A percentile compares a stretch with the other conserved stretches of the same genome.
Conservation (phyloP, 106 monocot genomes). For the Ottelia alismoides region DNA sequence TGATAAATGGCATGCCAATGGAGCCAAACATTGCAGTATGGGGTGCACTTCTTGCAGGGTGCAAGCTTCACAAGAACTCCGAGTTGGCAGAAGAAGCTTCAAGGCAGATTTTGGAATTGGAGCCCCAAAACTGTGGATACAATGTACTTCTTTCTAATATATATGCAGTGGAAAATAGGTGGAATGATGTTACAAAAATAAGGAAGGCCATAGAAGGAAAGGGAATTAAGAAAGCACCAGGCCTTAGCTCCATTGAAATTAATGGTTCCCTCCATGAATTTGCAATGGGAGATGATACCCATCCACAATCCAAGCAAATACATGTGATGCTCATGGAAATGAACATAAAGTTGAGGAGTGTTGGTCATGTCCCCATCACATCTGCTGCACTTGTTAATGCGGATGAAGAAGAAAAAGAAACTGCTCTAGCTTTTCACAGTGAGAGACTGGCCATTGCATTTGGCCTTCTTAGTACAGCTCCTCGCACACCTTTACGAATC, state of each 20-base stretch:
- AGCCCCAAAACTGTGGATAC: constrained; percentile 26
- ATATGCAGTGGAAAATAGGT: constrained; percentile 27
- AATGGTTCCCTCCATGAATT: constrained; percentile 32
- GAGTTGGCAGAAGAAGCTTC: not conserved
- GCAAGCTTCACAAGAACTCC: not conserved
- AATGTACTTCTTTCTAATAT: constrained; percentile 41
- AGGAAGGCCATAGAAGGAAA: constrained; percentile 24
- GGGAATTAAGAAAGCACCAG: constrained; percentile 28
- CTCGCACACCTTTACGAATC: constrained; percentile 26
- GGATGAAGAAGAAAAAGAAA: constrained; percentile 53
- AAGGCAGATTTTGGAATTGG: constrained; percentile 1
- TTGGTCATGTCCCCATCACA: constrained; percentile 33
- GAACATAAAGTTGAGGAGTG: constrained; percentile 19
- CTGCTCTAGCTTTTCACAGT: constrained; percentile 32
- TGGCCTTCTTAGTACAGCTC: constrained; percentile 39
- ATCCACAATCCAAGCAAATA: constrained; percentile 27
- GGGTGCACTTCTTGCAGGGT: constrained; percentile 13
- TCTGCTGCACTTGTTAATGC: constrained; percentile 30
- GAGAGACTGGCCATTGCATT: constrained; percentile 69
- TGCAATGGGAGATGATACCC: constrained; percentile 29
- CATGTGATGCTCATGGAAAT: constrained; percentile 34
- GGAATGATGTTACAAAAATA: constrained; percentile 35
- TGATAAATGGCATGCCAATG: constrained; percentile 17
- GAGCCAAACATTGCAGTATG: constrained; percentile 7
- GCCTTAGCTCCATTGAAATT: constrained; percentile 35